These are phyloP conservation scores for Coemansia sp. DNA, from an alignment of 192 early-diverging fungal species.

Conservation along the genomic window DNA sequence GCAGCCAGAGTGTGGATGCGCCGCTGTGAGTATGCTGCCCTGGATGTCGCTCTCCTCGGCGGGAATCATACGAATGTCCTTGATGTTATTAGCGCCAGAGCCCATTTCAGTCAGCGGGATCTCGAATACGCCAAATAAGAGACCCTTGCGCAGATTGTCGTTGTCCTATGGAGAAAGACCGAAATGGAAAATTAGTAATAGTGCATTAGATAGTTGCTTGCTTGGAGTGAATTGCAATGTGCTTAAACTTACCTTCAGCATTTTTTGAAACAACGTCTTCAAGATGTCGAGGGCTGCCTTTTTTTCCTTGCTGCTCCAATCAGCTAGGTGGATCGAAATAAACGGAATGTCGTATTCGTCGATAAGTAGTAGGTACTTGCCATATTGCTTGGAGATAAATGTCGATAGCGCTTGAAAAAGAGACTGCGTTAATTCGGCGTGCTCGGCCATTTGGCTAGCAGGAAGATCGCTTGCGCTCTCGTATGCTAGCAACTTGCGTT, in stretches of 20 bases:
- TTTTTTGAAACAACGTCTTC: constrained; percentile 27
- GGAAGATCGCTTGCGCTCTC: no score
- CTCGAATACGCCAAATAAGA: constrained; percentile 44
- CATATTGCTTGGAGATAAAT: constrained; percentile 13
- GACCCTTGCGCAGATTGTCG: constrained; percentile 2
- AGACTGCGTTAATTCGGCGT: no score
- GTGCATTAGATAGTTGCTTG: background rate
- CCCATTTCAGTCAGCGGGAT: constrained; percentile 47
- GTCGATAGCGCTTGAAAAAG: constrained; percentile 20
- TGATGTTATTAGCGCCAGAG: constrained; percentile 44
- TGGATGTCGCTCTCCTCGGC: constrained; percentile 38
- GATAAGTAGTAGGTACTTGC: constrained; percentile 38
- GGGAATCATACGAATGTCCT: constrained; percentile 39
- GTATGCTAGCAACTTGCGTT: no score
- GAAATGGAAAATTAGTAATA: background rate
- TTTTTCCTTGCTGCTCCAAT: constrained; percentile 20
- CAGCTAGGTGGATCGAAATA: constrained; percentile 28
- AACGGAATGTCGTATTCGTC: constrained; percentile 53
- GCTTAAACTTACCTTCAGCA: constrained; percentile 35
- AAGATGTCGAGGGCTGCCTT: constrained; percentile 11
- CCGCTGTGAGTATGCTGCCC: constrained; percentile 18
- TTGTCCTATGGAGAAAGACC: constrained; percentile 9
- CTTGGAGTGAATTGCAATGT: no score
- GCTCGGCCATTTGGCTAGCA: no score
- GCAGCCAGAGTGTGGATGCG: constrained; percentile 27